phyloP scores from a whole-genome alignment of 169 alveolate species.

The Sarcocystis neurona region DNA sequence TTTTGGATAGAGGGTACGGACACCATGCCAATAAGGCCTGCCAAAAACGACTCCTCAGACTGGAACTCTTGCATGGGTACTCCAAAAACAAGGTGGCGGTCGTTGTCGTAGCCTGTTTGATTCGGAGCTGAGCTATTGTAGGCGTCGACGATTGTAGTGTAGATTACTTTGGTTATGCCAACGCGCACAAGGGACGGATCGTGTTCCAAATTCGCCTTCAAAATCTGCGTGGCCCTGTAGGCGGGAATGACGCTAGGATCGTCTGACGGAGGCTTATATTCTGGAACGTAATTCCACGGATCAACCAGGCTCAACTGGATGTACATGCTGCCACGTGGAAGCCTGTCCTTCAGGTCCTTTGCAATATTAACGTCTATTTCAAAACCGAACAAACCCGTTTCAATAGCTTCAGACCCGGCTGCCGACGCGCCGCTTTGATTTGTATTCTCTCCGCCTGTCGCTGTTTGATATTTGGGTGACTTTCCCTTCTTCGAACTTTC shows the following conservation, averaged over 20 bases:
- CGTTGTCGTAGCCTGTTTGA: conserved; percentile 7
- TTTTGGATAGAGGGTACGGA: conserved; percentile 1
- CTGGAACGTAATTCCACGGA: conserved; percentile 31
- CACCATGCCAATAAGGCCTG: not conserved
- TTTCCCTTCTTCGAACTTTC: not conserved
- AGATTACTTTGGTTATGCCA: conserved; percentile 60
- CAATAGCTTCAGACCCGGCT: too few relatives aligned
- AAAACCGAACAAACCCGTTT: conserved; percentile 57
- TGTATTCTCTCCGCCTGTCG: too few relatives aligned
- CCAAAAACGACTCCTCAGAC: not conserved
- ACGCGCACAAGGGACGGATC: conserved; percentile 65
- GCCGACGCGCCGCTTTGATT: too few relatives aligned
- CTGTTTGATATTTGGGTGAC: too few relatives aligned
- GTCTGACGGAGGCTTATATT: not conserved
- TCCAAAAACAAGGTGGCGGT: conserved; percentile 16
- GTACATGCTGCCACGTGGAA: conserved; percentile 59
- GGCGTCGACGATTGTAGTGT: conserved; percentile 56
- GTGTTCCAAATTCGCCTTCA: conserved; percentile 53
- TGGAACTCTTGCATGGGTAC: not conserved
- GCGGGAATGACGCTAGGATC: conserved; percentile 43
- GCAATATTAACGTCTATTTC: conserved; percentile 44
- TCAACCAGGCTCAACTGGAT: conserved; percentile 59
- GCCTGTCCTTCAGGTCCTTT: conserved; percentile 35
- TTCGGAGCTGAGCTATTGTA: not conserved
- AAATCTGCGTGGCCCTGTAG: conserved; percentile 53